Base-by-base conservation (phyloP, 495 filamentous ascomycete species). In the Aspergillus campestris region DNA sequence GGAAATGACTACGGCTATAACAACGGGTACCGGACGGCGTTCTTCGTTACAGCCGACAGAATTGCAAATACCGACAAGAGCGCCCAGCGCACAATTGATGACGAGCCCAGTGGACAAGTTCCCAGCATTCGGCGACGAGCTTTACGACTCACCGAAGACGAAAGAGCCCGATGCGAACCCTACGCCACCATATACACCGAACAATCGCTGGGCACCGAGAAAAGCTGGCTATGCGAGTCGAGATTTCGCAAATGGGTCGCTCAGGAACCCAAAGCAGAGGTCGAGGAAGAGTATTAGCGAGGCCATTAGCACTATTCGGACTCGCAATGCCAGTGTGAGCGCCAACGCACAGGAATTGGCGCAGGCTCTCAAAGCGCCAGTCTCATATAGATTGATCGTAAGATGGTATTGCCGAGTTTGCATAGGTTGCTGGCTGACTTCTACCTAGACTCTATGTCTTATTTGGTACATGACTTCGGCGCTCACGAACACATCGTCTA, bases 391-490 rank as follows among this genome's bases (percentile, higher is more conserved):
- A 65, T 78, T 95, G 48, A 78, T 90, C 59, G 89, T 95, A 83
- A 61, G 85, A 77, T 44, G 8, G 13, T 30, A 6, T 32, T 32
- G 33, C 27, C 28, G 9, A 40, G 12, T 45, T 14, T 38, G n/a
- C 36, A n/a, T 12, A 32, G 14, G 8, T 38, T 28, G 36, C 15
- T 28, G 32, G 52, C 49, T 62, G 27, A 59, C 45, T 28, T 38
- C 11, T 49, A 31, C 10, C 24, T 62, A 95, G 89, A 62, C 74
- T 33, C 80, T 95, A 31, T 95, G 89, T 64, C 57, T 87, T 38
- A 68, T 88, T 53, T 97, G 92, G 92, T 99, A 96, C 65, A 74
- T 86, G 64, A 89, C 87, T 29, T 97, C 92, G 27, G 91, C 92
- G 40, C 69, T 96, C 49, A 94, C 92, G 47, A 99, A 97, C 65